Base-by-base conservation (phyloP, 2,329 filamentous ascomycete species). In the Cladophialophora bantiana region DNA sequence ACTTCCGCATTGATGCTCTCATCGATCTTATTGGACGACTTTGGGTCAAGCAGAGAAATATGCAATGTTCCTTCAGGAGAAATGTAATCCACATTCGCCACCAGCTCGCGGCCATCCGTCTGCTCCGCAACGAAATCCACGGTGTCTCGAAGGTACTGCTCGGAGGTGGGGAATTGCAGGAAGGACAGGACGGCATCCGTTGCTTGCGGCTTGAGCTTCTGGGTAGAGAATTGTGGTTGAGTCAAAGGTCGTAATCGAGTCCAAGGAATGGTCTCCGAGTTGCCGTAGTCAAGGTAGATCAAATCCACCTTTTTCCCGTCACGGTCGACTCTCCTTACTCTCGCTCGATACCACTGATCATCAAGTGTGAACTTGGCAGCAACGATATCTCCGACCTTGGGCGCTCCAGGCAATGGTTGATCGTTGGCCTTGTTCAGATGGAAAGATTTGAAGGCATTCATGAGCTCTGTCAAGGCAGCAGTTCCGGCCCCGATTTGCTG, bases 231-330 rank as follows among this genome's bases (percentile, higher is more conserved):
- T 74, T 94, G 90, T 15, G 87, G 80, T 76, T 92, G 88, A 59
- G 89, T 86, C 57, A 99, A 86, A n/a, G 93, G 85, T 34, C 95
- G 91, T 52, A 99, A 88, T 72, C 87, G 86, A 31, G 88, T 86
- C 93, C 94, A 99, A 0, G 94, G 87, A 65, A 96, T 84, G 76
- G 89, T 90, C 80, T 99, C 95, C 63, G 88, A 90, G 85, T 99
- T 99, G 74, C 95, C 95, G 79, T 96, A 99, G 82, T 99, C 95
- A 69, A 99, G 88, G 80, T 97, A 99, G 54, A 96, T 82, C 32
- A 99, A 90, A 79, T 99, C 95, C 31, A 93, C 90, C 73, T 91
- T 88, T 85, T 95, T 93, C 75, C 89, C 90, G 7, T 94, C 86
- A 69, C 95, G 93, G 81, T 99, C 95, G 79, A 98, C 97, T 77